Evolutionary conservation across 2,329 filamentous ascomycete species (phyloP), one percentile per base, ranked within the genome.

Genomic region (Trichoderma sp.): DNA sequence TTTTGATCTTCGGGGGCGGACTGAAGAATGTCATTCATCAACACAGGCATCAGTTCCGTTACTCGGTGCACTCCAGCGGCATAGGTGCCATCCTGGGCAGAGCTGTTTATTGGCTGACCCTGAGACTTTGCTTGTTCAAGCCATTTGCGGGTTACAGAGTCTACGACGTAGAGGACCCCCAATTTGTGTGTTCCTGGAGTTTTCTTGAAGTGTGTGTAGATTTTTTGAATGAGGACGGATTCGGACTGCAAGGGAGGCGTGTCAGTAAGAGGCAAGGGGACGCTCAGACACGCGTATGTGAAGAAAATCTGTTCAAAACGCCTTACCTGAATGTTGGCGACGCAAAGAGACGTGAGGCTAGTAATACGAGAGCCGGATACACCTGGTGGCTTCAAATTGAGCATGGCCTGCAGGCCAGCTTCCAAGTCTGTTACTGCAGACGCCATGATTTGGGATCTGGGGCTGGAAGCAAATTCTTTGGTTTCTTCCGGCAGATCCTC

Each of bases 101-200:
- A 86, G 80, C 87, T 89, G 82, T 91, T 92, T 80, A 93, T 88
- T 77, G 90, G 82, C 78, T 98, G 94, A 76, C 92, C 92, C 73
- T 91, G 87, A 76, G 90, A 87, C 82, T 94, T 95, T 76, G 95
- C 94, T 82, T 93, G 92, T 80, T 98, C 94, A 84, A 97, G 89
- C 94, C 95, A 99, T 84, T 96, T 94, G 82, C 95, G 93, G 80
- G 94, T 94, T 87, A 99, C 94, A 85, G 94, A 97, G 87, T 99
- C 95, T 94, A 99, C 92, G 83, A 98, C 94, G 90, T 99, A 99
- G 83, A 99, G 90, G 78, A 97, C 94, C 82, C 95, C 95, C 80
- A 99, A 87, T 83, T 99, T 99, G 87, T 99, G 94, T 79, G 93
- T 97, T 78, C 89, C 89, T 69, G 93, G 92, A 73, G 94, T 90